phyloP scores from a whole-genome alignment of 768 basidiomycete species.

The Cystobasidium ongulense region DNA sequence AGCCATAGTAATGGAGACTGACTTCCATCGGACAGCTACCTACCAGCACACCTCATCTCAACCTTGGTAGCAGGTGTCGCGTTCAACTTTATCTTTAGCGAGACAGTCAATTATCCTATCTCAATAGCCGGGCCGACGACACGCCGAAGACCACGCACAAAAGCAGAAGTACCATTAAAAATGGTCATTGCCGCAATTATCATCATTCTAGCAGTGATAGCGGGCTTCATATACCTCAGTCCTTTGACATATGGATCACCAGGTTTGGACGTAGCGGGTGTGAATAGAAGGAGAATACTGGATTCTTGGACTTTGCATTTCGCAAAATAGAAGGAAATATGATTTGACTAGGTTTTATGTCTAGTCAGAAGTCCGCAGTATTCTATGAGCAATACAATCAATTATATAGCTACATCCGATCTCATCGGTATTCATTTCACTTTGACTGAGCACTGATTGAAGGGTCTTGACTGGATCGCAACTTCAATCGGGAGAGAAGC shows the following conservation, averaged over 20 bases:
- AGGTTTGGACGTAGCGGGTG: constrained; percentile 73
- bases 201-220: constrained; percentile 55
- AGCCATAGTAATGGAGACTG: not conserved
- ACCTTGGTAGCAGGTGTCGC: constrained; percentile 86
- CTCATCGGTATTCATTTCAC: too few species aligned
- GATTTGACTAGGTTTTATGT: too few species aligned
- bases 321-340: constrained; percentile 31
- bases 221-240: constrained; percentile 56
- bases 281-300: constrained; percentile 73
- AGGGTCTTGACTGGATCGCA: too few species aligned
- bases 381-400: too few species aligned
- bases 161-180: constrained; percentile 59
- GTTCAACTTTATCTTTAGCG: constrained; percentile 52
- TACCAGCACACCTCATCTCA: constrained; percentile 80
- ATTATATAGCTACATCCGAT: too few species aligned
- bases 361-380: too few species aligned
- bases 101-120: constrained; percentile 41
- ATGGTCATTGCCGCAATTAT: constrained; percentile 55
- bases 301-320: constrained; percentile 74
- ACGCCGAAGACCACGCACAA: constrained; percentile 47
- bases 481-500: too few species aligned
- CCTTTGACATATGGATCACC: constrained; percentile 96
- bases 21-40: constrained; percentile 57
- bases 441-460: too few species aligned
- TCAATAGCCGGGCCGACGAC: constrained; percentile 36